Evolutionary conservation across 306 rosid species (phyloP), one percentile per base, ranked within the genome.

Genomic region (Senna siamea): DNA sequence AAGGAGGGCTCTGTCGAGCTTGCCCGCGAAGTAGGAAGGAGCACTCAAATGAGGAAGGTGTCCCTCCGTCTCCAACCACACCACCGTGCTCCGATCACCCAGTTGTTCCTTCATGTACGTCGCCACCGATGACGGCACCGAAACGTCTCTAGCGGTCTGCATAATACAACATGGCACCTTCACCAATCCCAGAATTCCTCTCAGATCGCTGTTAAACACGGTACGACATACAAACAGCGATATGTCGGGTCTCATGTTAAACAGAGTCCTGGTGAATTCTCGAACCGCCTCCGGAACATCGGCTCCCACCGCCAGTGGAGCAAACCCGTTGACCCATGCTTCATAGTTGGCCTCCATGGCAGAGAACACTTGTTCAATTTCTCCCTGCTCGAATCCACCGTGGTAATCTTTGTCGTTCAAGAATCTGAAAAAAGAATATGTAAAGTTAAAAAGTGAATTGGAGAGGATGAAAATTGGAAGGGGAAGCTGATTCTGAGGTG

Each of bases 181-280:
- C 0, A 94, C 98, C 66, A 92, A 34, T 3, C 96, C 99, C 2
- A 94, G 51, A 1, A 89, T 85, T 4, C 96, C 97, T 41, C 97
- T 81, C 40, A 92, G 74, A 70, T 94, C 99, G 83, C 96, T 85
- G 87, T 84, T 84, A 84, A 94, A 92, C 1, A 87, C 89, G 0
- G 87, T 81, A 3, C 91, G 78, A 0, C 85, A 84, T 13, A 88
- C 95, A 61, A 87, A 94, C 7, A 94, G 81, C 5, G 99, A 63
- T 41, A 94, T 94, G 76, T 94, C 99, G 0, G 99, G 99, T 2
- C 99, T 72, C 99, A 94, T 92, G 78, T 92, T 94, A 88, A 94
- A 94, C 1, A 94, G 72, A 0, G 99, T 94, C 59, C 97, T 76
- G 0, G 93, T 87, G 76, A 94, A 94, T 75, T 94, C 99, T 34